Evolutionary conservation across 2,329 filamentous ascomycete species (phyloP).

Genomic region (Colletotrichum gigasporum): DNA sequence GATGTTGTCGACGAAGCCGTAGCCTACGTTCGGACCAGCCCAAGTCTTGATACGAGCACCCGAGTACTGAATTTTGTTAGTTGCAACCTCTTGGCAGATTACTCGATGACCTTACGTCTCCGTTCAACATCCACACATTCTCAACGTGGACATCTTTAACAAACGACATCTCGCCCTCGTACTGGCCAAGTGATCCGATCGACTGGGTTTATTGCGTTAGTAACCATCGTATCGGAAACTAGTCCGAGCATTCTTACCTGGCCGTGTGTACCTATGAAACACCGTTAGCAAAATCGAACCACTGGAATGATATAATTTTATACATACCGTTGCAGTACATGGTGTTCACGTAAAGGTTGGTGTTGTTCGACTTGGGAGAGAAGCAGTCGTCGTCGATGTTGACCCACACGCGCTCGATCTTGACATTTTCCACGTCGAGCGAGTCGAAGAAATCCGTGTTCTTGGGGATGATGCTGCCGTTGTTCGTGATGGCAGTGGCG

Average conservation of each 20-base stretch:
- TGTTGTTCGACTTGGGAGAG: constrained; percentile 68
- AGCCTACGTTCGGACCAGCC: constrained; percentile 66
- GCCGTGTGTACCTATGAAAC: constrained; percentile 41
- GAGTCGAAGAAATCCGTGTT: constrained; percentile 73
- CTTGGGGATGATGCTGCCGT: constrained; percentile 56
- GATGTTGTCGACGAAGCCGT: constrained; percentile 69
- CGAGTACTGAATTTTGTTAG: constrained; percentile 41
- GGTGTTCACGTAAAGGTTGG: constrained; percentile 66
- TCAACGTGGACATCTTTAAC: constrained; percentile 67
- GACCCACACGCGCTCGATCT: constrained; percentile 58
- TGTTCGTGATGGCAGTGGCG: constrained; percentile 61
- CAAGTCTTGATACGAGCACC: constrained; percentile 69
- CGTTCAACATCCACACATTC: constrained; percentile 64
- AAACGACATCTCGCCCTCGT: constrained; percentile 61
- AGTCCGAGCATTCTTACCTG: not conserved
- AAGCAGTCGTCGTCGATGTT: constrained; percentile 70
- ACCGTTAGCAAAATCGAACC: not conserved
- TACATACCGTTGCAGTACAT: constrained; percentile 67
- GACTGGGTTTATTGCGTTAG: constrained; percentile 42
- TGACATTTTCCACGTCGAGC: constrained; percentile 63
- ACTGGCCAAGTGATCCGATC: constrained; percentile 69
- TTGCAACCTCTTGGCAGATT: no score
- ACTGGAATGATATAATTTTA: no score
- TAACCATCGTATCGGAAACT: constrained; percentile 50
- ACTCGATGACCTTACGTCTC: constrained; percentile 36